Evolutionary conservation across 23 red algal genomes (phyloP), one percentile per base, ranked within the genome.

Genomic region (Cyanidium caldarium): DNA sequence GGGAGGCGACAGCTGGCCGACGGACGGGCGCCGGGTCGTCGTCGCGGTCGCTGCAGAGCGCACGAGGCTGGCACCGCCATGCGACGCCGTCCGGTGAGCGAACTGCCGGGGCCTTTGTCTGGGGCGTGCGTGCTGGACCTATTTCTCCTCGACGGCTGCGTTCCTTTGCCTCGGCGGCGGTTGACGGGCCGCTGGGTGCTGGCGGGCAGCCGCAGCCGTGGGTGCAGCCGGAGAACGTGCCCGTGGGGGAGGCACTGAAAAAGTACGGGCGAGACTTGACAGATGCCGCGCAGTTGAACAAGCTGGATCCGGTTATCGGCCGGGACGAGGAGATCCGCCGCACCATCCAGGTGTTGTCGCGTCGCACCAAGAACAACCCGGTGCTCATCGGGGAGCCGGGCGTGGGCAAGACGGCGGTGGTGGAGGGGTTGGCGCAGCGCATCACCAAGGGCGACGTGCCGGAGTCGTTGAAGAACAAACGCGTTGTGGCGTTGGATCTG

Each of bases 271-370:
- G 68, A 29, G 82, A 86, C 33, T 39, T 86, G 65, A 78, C 75
- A 20, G 74, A 72, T 12, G 45, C 38, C n/a, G 82, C 82, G 2
- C 30, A 21, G 45, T 29, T 43, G 34, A 58, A 58, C 2, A 42
- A 70, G 45, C 76, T 86, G 65, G 82, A 86, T 72, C 82, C 73
- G n/a, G 82, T 86, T 16, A 80, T 86, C 36, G 82, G 82, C 25
- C 67, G 82, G 37, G 82, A 86, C 39, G 82, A 78, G 68, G 82
- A 86, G 57, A 70, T 86, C 23, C 67, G 75, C 19, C 67, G 65
- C 31, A 70, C 68, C 2, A 51, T 86, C 46, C 73, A 86, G 13
- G 68, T 86, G 17, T 35, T 86, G 25, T 72, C 67, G 25, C 57
- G 75, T 3, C 39, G 82, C 12, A 78, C 73, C n/a, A 79, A 78